Percentiles rank a stretch among this genome's conserved stretches.
phyloP scores from a whole-genome alignment of 176 grass and related monocot species.

The Rhynchospora tenuis region DNA sequence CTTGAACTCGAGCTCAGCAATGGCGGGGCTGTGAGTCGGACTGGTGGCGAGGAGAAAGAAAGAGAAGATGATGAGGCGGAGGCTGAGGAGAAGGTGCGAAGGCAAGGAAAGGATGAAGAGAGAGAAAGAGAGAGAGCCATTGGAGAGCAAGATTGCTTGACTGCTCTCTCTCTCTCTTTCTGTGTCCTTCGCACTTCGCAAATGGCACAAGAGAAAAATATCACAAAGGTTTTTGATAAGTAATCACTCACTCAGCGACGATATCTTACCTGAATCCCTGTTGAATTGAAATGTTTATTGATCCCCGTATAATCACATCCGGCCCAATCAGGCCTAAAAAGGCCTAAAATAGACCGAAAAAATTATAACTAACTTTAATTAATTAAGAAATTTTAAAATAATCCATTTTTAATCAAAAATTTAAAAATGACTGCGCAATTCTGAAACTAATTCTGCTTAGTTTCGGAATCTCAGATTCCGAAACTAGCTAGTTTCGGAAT shows the following conservation, averaged over 20 bases:
- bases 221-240: conserved; percentile 11
- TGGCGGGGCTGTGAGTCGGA: neutral
- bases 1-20: neutral
- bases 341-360: too few species aligned
- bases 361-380: too few species aligned
- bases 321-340: neutral
- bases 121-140: conserved; percentile 16
- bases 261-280: neutral
- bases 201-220: neutral
- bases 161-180: neutral
- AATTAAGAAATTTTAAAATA: too few species aligned
- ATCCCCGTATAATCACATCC: neutral
- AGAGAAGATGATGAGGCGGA: neutral
- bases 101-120: neutral
- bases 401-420: too few species aligned
- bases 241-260: too few species aligned
- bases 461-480: too few species aligned
- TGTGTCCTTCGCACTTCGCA: neutral
- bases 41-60: neutral
- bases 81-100: neutral
- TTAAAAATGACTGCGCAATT: too few species aligned
- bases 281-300: neutral
- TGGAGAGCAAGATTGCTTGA: neutral
- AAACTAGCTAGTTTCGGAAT: too few species aligned
- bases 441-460: too few species aligned